These are phyloP conservation scores for Cytospora leucostoma DNA, from an alignment of 2,329 filamentous ascomycete species.

Conservation along the genomic window DNA sequence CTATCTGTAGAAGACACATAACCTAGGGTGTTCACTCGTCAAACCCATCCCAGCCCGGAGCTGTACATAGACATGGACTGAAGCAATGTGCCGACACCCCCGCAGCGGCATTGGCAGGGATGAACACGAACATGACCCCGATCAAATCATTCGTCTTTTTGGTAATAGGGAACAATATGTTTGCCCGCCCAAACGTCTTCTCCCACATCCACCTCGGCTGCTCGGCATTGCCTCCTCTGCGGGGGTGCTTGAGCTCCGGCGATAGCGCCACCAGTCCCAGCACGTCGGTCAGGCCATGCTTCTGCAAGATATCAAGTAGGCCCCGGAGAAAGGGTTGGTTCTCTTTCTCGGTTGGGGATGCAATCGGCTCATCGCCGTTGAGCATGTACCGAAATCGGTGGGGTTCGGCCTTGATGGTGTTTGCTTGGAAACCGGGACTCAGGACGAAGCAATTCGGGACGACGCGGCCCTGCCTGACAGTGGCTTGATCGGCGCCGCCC, in stretches of 20 bases:
- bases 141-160: not conserved
- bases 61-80: not conserved
- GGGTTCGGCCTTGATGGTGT: not conserved
- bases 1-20: too few species aligned
- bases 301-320: not conserved
- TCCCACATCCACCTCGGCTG: conserved; percentile 6
- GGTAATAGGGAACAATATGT: conserved; percentile 1
- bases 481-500: not conserved
- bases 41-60: not conserved
- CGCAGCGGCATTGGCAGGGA: not conserved
- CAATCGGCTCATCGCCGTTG: not conserved
- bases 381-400: conserved; percentile 6
- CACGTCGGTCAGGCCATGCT: not conserved
- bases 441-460: not conserved
- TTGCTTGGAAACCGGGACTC: not conserved
- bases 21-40: not conserved
- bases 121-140: conserved; percentile 3
- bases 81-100: not conserved
- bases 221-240: not conserved
- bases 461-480: not conserved
- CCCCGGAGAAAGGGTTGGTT: not conserved
- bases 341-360: not conserved
- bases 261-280: conserved; percentile 7
- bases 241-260: conserved; percentile 6
- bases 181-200: conserved; percentile 6